Conservation (phyloP, 345 rosid genomes). For the Eucalyptus grandis region DNA sequence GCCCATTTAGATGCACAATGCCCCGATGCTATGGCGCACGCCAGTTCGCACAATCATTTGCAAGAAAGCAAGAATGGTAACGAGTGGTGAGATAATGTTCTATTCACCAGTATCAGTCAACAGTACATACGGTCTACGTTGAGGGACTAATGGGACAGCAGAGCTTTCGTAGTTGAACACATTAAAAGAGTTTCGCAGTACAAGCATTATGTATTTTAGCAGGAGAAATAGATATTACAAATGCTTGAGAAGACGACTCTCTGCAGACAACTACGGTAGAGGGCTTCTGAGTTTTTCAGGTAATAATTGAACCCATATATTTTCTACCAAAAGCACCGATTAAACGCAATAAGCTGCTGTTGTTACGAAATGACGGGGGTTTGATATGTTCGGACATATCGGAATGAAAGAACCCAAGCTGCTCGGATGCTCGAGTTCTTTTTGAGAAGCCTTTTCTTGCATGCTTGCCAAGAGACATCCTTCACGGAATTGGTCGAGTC, state of each 20-base stretch:
- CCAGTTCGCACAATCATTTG: background rate
- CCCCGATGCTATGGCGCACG: background rate
- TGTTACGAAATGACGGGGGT: background rate
- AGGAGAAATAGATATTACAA: background rate
- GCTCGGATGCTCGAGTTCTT: background rate
- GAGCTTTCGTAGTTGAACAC: background rate
- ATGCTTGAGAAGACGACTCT: background rate
- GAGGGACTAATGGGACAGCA: background rate
- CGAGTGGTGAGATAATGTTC: background rate
- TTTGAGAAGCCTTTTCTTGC: background rate
- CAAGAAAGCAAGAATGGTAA: background rate
- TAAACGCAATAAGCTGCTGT: background rate
- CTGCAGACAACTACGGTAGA: no score
- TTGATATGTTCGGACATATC: background rate
- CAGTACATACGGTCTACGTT: background rate
- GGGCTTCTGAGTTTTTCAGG: no score
- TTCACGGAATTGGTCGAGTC: background rate
- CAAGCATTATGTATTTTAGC: background rate
- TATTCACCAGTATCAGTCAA: background rate
- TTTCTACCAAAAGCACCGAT: background rate
- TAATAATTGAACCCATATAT: background rate
- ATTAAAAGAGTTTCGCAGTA: background rate
- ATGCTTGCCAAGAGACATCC: background rate
- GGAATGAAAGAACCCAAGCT: background rate
- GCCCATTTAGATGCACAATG: background rate